Evolutionary conservation across 345 rosid species (phyloP), one percentile per base, ranked within the genome.

Genomic region (Sisymbrium irio): DNA sequence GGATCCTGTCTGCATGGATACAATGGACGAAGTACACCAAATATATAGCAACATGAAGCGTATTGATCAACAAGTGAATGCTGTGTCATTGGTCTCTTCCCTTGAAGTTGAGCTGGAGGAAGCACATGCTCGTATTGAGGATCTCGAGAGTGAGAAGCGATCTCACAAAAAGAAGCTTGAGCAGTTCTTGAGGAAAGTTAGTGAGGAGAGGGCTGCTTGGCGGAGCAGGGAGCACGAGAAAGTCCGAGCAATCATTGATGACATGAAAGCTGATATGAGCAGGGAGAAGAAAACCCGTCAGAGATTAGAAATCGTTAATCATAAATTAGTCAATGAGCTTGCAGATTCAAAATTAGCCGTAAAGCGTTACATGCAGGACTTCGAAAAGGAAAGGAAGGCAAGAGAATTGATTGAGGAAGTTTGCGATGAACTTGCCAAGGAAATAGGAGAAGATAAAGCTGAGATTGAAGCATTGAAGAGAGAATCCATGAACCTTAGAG

Each of bases 191-290:
- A 92, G 85, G 81, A 92, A 92, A 85, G 88, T 88, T 59, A 88
- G 91, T 3, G 96, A 90, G 83, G 96, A 92, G 78, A 88, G 87
- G 80, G 89, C 89, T 19, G 77, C 89, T 35, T 92, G 98, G 98
- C 78, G 96, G 71, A 82, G 89, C 65, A 83, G 91, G 79, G 96
- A 92, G 83, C 98, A 88, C 30, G 96, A 92, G 79, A 92, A 92
- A 78, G 84, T 90, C 40, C 89, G 89, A 65, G 94, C 91, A 58
- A 85, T 87, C 78, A 81, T 92, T 22, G 91, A 82, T 39, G 96
- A 90, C 61, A 73, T 85, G 65, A 90, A 90, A 82, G 44, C 83
- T 53, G 95, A 92, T 54, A 76, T 90, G 83, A 87, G 46, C 66
- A 82, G 85, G 60, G 98, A 88, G 78, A 89, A 83, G 81, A 92